Evolutionary conservation across 2,329 filamentous ascomycete species (phyloP).

Genomic region (Huntiella bhutanensis): DNA sequence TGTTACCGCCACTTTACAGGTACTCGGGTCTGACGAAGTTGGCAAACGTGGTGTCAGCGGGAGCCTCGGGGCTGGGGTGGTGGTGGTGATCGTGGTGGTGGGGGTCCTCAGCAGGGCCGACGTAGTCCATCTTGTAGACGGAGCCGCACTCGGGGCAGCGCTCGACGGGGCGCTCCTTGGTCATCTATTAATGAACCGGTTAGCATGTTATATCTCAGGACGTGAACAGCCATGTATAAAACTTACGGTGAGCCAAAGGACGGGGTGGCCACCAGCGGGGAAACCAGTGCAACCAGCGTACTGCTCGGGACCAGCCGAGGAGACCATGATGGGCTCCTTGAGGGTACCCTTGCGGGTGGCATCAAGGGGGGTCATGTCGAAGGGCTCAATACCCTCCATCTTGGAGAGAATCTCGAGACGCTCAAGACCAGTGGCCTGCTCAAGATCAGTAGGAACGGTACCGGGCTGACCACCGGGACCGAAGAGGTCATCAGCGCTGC

Average conservation of each 20-base stretch:
- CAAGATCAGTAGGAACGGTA: conserved; percentile 78
- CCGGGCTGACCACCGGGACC: conserved; percentile 65
- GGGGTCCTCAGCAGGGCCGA: conserved; percentile 61
- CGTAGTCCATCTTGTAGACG: conserved; percentile 95
- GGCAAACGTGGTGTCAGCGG: conserved; percentile 63
- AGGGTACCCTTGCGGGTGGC: conserved; percentile 74
- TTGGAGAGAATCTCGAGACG: conserved; percentile 97
- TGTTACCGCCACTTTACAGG: conserved; percentile 35
- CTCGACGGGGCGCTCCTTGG: conserved; percentile 76
- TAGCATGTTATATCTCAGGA: background rate
- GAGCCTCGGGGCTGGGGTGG: conserved; percentile 56
- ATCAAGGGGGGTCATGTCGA: conserved; percentile 95
- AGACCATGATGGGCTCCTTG: conserved; percentile 75
- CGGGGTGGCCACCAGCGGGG: conserved; percentile 79
- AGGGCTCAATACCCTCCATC: conserved; percentile 95
- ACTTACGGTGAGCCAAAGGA: conserved; percentile 78
- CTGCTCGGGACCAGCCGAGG: conserved; percentile 87
- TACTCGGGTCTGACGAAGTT: conserved; percentile 94
- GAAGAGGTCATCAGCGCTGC: conserved; percentile 61
- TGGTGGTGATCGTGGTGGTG: conserved; percentile 34
- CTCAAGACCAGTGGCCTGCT: conserved; percentile 93
- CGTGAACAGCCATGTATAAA: background rate
- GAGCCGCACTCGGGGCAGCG: conserved; percentile 94
- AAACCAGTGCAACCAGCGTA: conserved; percentile 89
- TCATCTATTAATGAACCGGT: conserved; percentile 35